Evolutionary conservation across 371 early-diverging fungal species (phyloP).

Genomic region (Saksenaea oblongispora): DNA sequence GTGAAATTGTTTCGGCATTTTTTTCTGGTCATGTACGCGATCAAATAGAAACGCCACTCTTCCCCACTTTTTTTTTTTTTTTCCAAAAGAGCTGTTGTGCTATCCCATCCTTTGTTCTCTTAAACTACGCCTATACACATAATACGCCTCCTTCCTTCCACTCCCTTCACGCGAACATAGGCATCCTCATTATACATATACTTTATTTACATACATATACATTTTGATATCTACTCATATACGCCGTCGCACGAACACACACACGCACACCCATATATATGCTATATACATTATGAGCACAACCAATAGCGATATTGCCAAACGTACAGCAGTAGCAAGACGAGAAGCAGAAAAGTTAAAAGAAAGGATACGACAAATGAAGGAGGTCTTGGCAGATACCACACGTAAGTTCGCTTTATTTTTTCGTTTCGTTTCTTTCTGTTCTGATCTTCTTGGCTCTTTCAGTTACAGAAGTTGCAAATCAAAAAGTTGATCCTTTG

Average conservation of each 20-base stretch:
- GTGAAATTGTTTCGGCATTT: no score
- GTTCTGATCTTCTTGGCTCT: not conserved
- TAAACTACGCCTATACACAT: no score
- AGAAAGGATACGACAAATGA: constrained; percentile 88
- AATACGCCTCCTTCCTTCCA: no score
- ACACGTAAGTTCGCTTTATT: constrained; percentile 61
- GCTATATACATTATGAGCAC: not conserved
- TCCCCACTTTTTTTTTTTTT: no score
- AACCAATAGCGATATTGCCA: constrained; percentile 65
- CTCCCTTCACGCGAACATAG: no score
- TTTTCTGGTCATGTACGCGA: no score
- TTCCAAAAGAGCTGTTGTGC: no score
- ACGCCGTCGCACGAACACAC: not conserved
- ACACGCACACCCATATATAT: not conserved
- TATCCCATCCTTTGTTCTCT: no score
- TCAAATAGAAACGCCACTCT: no score
- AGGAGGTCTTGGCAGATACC: constrained; percentile 86
- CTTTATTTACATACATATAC: no score
- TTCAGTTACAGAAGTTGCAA: constrained; percentile 10
- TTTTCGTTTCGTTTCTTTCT: not conserved
- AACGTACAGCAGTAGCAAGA: constrained; percentile 82
- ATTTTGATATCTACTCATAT: no score
- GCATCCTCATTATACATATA: no score
- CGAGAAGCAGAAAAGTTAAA: constrained; percentile 91
- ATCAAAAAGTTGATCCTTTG: constrained; percentile 68